Base-by-base conservation (phyloP, 495 filamentous ascomycete genomes). In the Mytilinidion resinicola region DNA sequence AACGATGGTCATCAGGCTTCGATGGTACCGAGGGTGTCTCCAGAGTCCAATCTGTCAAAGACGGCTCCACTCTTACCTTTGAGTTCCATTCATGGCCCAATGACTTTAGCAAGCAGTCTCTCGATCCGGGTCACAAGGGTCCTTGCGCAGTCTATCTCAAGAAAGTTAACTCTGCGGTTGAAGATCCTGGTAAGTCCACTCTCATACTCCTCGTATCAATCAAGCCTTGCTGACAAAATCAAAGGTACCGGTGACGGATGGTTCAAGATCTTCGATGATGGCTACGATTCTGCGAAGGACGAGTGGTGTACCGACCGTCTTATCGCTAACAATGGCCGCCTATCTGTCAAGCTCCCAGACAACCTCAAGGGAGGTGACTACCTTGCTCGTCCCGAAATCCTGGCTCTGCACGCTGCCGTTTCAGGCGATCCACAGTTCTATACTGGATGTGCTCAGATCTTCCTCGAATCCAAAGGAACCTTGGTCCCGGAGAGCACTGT, bases 201-300 rank as follows among this genome's bases (percentile, higher is more conserved):
- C 8, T 8, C 46, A 15, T 10, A 42, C 17, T 20, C 41, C n/a
- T 9, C 33, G 10, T 9, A n/a, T 35, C 1, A 49, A 5, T 15
- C 9, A 43, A 9, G 33, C n/a, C 61, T 74, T 59, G 72, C 73
- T 55, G 54, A 72, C 47, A 39, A 61, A 7, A 78, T 77, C 33
- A 67, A 21, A 55, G 63, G 58, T 49, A 20, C 74, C 30, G 87
- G 88, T 4, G 70, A 70, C 55, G 87, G 88, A 19, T 92, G 88
- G 88, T 88, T 92, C 76, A 91, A 90, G 76, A 83, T 92, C 68
- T 87, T 73, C 72, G 75, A 86, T 44, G 78, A 83, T 35, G 85
- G 84, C 48, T 87, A 86, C 65, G 78, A 85, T 64, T 58, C 72
- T 1, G 46, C 44, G 6, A 61, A 66, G 47, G 73, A 74, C 3